Base-by-base conservation (phyloP, 257 asterid genomes). In the Capsicum chinense region DNA sequence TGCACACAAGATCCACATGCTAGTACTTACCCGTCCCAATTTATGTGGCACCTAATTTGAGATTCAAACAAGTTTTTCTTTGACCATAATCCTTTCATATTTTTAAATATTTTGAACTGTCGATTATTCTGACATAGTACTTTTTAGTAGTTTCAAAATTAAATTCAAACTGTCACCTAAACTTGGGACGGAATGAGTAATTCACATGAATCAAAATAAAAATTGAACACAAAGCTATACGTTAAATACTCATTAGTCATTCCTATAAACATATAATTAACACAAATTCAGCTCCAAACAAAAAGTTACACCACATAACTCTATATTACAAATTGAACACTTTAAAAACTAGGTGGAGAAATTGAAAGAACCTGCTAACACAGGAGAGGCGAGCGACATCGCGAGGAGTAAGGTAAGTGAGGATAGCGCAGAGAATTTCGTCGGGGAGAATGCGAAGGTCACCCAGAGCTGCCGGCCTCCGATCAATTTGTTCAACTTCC, bases 361-460 rank as follows among this genome's bases (percentile, higher is more conserved):
- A 82, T 81, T 14, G 64, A 26, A 70, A 1, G 62, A 48, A 93
- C 99, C 99, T 97, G 97, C 99, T 95, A 60, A 90, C 97, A 88
- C 98, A 97, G 76, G 99, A 89, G 84, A 93, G 92, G 86, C 97
- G 97, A 84, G 92, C 95, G 12, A 97, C 90, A 81, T 97, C 98
- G 56, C 85, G 91, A 83, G 97, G 97, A 86, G 93, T 39, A 86
- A 97, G 97, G 54, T 44, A 84, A 35, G 91, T 84, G 64, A 93
- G 50, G 7, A 94, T 90, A 13, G 81, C 44, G 79, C 94, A 93
- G 9, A 97, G 66, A 76, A 87, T 88, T 84, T 97, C 99, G 68
- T 97, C 99, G 11, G 98, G 98, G 86, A 97, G 88, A 83, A 90
- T 83, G 52, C 91, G 86, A 33, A 95, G 90, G 84, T 91, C 88